Percentiles rank a stretch among this genome's conserved stretches.
These are phyloP conservation scores for Otatea glauca DNA, from an alignment of 176 grass and related monocot genomes.

Conservation along the genomic window DNA sequence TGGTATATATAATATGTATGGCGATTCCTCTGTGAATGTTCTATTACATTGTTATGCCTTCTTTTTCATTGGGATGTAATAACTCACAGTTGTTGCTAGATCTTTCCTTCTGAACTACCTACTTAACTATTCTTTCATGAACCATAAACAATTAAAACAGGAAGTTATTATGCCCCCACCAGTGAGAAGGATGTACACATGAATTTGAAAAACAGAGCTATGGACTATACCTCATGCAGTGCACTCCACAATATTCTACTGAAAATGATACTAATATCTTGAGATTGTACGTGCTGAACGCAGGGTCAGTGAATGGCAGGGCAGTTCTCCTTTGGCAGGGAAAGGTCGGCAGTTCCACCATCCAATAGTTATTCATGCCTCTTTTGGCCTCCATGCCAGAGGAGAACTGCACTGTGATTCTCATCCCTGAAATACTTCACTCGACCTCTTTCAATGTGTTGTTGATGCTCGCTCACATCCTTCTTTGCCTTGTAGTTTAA, in stretches of 20 bases:
- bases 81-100: not conserved
- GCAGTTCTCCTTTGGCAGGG: conserved; percentile 78
- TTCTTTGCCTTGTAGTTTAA: not conserved
- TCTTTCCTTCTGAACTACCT: not conserved
- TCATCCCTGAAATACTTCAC: conserved; percentile 38
- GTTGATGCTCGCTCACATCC: not conserved
- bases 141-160: not conserved
- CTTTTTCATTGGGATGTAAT: not conserved
- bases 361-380: not conserved
- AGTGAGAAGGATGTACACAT: not conserved
- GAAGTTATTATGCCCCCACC: not conserved
- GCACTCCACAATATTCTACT: not conserved
- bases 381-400: conserved; percentile 46
- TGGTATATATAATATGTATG: too few relatives aligned
- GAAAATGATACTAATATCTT: not conserved
- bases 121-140: conserved; percentile 13
- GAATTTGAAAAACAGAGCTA: not conserved
- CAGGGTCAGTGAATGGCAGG: conserved; percentile 60
- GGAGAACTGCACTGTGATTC: conserved; percentile 55
- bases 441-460: not conserved
- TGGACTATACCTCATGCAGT: conserved; percentile 32
- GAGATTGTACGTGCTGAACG: not conserved
- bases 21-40: not conserved
- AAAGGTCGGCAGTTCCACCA: not conserved
- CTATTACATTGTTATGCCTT: not conserved